phyloP scores from a whole-genome alignment of 192 early-diverging fungal genomes.

The Spizellomyces sp. region DNA sequence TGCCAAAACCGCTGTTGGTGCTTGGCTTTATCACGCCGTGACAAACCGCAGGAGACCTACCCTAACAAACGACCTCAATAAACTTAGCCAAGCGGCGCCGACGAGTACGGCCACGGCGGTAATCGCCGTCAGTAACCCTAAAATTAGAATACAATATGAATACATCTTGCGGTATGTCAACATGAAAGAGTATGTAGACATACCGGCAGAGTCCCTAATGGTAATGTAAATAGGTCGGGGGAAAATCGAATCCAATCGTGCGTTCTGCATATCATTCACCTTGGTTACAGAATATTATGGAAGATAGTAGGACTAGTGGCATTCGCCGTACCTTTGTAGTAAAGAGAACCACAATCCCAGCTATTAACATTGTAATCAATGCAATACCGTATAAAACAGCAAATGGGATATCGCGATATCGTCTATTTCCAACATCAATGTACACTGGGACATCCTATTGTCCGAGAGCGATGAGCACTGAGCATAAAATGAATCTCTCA shows the following conservation, averaged over 20 bases:
- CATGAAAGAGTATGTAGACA: no score
- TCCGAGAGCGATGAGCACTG: no score
- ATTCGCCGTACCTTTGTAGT: constrained; percentile 6
- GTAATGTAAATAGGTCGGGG: constrained; percentile 19
- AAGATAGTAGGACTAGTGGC: no score
- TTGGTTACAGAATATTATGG: no score
- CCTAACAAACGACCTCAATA: constrained; percentile 20
- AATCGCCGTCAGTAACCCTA: constrained; percentile 1
- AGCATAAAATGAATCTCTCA: no score
- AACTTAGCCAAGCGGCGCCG: constrained; percentile 14
- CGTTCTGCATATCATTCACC: no score
- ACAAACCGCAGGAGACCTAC: neutral
- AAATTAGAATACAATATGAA: no score
- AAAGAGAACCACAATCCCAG: neutral
- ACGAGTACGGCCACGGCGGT: constrained; percentile 6
- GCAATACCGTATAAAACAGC: constrained; percentile 9
- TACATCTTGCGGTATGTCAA: no score
- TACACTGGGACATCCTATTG: neutral
- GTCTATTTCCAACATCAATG: constrained; percentile 1
- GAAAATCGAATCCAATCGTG: neutral
- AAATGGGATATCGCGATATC: constrained; percentile 19
- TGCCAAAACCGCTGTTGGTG: neutral
- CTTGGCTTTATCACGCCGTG: neutral
- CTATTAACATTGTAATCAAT: neutral
- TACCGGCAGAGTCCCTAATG: constrained; percentile 5